Percentiles rank a stretch among this genome's conserved stretches.
These are phyloP conservation scores for Teunomyces kruisii DNA, from an alignment of 805 yeast species.

Conservation along the genomic window DNA sequence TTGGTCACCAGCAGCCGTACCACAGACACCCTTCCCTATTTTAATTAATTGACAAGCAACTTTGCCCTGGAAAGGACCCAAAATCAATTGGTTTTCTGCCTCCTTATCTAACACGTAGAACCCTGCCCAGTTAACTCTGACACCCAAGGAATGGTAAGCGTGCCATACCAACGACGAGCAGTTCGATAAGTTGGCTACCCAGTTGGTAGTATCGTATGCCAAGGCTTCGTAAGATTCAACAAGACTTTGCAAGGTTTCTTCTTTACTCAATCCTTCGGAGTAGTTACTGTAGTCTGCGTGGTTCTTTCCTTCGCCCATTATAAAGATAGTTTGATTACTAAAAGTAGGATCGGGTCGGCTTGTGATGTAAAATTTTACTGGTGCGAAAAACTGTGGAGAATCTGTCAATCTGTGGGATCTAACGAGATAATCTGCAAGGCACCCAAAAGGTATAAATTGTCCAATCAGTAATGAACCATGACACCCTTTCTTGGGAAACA, in stretches of 20 bases:
- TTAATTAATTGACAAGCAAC: conserved; percentile 88
- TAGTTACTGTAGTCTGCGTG: conserved; percentile 80
- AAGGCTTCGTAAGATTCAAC: conserved; percentile 66
- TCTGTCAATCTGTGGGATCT: too few relatives aligned
- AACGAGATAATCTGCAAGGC: too few relatives aligned
- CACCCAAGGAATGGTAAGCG: conserved; percentile 64
- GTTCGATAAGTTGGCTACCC: conserved; percentile 90
- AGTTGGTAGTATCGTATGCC: conserved; percentile 60
- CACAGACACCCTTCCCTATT: conserved; percentile 89
- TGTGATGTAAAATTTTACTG: neutral
- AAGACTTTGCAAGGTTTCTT: conserved; percentile 58
- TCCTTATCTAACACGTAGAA: conserved; percentile 62
- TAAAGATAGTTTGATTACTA: neutral
- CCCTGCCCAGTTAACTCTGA: conserved; percentile 88
- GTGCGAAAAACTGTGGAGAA: neutral
- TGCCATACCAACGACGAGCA: conserved; percentile 87
- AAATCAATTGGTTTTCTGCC: conserved; percentile 47
- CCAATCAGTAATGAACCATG: neutral
- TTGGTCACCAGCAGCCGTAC: conserved; percentile 64
- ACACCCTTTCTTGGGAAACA: neutral
- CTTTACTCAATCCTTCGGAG: conserved; percentile 32
- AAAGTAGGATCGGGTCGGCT: neutral
- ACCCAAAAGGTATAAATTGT: neutral
- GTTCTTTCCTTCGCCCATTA: conserved; percentile 11
- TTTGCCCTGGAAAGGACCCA: conserved; percentile 96